Evolutionary conservation across 2,329 filamentous ascomycete species (phyloP).

Genomic region (Aaosphaeria arxii): DNA sequence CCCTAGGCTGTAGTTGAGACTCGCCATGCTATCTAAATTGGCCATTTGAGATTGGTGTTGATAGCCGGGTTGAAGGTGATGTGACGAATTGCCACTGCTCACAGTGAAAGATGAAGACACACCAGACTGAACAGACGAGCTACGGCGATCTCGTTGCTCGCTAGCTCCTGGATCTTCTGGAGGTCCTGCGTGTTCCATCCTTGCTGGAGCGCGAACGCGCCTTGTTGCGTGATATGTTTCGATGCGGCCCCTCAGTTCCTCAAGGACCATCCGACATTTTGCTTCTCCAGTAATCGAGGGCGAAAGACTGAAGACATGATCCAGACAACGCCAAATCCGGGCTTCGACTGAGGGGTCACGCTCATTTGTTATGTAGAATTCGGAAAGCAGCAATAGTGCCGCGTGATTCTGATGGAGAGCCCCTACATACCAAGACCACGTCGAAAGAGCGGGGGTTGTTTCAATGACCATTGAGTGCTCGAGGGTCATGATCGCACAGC

Average conservation of each 20-base stretch:
- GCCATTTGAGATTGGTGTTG: neutral
- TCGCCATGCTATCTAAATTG: neutral
- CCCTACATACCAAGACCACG: conserved; percentile 69
- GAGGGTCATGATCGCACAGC: conserved; percentile 54
- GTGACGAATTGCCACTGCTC: neutral
- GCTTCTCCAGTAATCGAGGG: conserved; percentile 49
- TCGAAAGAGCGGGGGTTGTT: conserved; percentile 48
- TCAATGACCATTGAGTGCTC: conserved; percentile 57
- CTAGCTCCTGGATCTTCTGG: conserved; percentile 23
- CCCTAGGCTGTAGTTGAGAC: neutral
- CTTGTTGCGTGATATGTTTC: conserved; percentile 59
- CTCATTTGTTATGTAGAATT: conserved; percentile 58
- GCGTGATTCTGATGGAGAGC: conserved; percentile 72
- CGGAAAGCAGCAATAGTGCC: conserved; percentile 65
- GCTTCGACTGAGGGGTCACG: conserved; percentile 56
- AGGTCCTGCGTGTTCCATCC: conserved; percentile 34
- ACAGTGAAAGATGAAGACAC: neutral
- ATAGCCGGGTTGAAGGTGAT: conserved; percentile 1
- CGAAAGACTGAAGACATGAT: conserved; percentile 68
- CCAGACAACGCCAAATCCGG: conserved; percentile 68
- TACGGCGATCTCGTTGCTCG: conserved; percentile 5
- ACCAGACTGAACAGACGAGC: conserved; percentile 5
- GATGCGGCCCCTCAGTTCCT: conserved; percentile 61
- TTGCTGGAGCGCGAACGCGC: conserved; percentile 54
- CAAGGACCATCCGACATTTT: conserved; percentile 61